Base-by-base conservation (phyloP, 192 early-diverging fungal genomes). In the Coemansia reversa region DNA sequence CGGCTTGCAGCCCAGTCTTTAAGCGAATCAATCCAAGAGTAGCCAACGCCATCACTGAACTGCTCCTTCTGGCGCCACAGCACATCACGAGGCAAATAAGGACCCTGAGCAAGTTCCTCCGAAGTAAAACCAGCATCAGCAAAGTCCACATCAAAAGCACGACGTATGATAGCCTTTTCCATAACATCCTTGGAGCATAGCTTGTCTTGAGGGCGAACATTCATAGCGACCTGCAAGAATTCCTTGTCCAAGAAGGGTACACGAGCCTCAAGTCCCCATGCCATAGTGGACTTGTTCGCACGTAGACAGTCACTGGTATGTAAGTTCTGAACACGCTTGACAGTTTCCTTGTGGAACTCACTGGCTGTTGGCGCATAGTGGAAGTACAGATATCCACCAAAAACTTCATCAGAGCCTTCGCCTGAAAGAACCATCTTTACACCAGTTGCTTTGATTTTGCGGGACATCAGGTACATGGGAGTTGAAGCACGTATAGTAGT, bases 31-130 rank as follows among this genome's bases (percentile, higher is more conserved):
- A 98, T 98, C 97, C 97, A 98, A 62, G 84, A 81, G 84, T 98
- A 98, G 19, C 97, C 97, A 35, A 98, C 97, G 62, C 97, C 97
- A 65, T 98, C 97, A 35, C 89, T 92, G 86, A 98, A 97, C 79
- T 98, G 96, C 81, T 98, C 96, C 88, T 98, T 96, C 80, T 97
- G 97, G 65, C 96, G 87, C 96, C 96, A 98, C 30, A 98, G 86
- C 56, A 98, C 89, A 29, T 90, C 89, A 55, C 81, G 84, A 7
- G 95, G 95, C 60, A 96, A 84, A 71, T 95, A 98, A 20, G 93
- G 93, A 19, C 79, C 79, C 81, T 78, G 53, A 14, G 63, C 67
- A 18, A 82, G 62, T 71, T 82, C 74, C 58, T 76, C 67, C 16
- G 50, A 52, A 28, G 79, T 82, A 16, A 82, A 82, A 12, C 74